Conservation (phyloP, 306 rosid genomes). For the cucumber (Cucumis sativus) region DNA sequence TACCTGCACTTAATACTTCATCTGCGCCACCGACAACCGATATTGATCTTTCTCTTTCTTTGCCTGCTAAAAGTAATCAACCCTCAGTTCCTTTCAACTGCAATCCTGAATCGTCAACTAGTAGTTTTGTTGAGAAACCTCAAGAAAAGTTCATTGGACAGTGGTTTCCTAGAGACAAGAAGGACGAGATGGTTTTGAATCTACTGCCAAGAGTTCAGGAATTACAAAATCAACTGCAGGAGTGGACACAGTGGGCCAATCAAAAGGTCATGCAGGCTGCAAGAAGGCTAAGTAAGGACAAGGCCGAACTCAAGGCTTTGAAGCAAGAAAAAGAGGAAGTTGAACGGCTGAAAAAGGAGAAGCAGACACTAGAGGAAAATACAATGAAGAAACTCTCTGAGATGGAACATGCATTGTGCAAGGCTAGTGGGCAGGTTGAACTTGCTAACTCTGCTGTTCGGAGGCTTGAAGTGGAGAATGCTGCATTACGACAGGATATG, state of each 20-base stretch:
- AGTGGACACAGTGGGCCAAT: slow-evolving; percentile 95
- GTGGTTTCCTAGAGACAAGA: slow-evolving; percentile 64
- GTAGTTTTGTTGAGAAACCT: slow-evolving; percentile 37
- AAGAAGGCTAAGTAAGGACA: slow-evolving; percentile 75
- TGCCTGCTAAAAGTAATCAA: slow-evolving; percentile 35
- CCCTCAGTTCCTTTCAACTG: slow-evolving; percentile 25
- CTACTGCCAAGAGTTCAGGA: slow-evolving; percentile 55
- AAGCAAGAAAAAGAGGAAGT: slow-evolving; percentile 87
- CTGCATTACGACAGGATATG: slow-evolving; percentile 63
- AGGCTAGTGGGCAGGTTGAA: slow-evolving; percentile 78
- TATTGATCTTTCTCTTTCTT: slow-evolving; percentile 72
- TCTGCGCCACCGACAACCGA: slow-evolving; percentile 33
- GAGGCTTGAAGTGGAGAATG: slow-evolving; percentile 73
- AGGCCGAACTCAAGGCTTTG: slow-evolving; percentile 60
- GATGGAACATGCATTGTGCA: slow-evolving; percentile 78
- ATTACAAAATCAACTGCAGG: slow-evolving; percentile 68
- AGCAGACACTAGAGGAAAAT: slow-evolving; percentile 61
- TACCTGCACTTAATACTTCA: slow-evolving; percentile 12
- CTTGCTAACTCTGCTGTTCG: slow-evolving; percentile 66
- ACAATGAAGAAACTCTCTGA: slow-evolving; percentile 82
- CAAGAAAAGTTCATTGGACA: slow-evolving; percentile 40
- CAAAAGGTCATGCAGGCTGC: slow-evolving; percentile 98
- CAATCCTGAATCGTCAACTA: slow-evolving; percentile 25
- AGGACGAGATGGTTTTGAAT: slow-evolving; percentile 72
- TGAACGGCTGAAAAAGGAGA: slow-evolving; percentile 75